A percentile compares a stretch with the other conserved stretches of the same genome.
These are phyloP conservation scores for Maudiozyma serrabonitensis DNA, from an alignment of 805 yeast genomes.

Conservation along the genomic window DNA sequence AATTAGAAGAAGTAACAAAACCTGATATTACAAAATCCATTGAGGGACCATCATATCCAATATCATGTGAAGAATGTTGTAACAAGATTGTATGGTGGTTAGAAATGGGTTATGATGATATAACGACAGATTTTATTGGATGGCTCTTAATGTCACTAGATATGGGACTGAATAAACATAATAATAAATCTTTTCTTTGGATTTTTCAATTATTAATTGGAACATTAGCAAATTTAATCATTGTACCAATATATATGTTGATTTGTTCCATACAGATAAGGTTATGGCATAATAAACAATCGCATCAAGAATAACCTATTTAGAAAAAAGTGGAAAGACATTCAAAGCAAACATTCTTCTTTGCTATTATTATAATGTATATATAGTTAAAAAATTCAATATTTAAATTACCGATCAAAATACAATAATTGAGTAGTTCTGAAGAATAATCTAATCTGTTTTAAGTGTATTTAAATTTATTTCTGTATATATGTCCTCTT, in stretches of 20 bases:
- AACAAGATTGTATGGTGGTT: constrained; percentile 46
- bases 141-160: constrained; percentile 64
- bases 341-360: neutral
- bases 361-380: neutral
- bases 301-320: neutral
- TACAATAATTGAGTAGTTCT: no score
- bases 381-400: no score
- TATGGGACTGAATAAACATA: constrained; percentile 57
- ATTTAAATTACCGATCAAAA: no score
- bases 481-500: no score
- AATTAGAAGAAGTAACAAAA: constrained; percentile 71
- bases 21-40: constrained; percentile 73
- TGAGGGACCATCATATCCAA: constrained; percentile 77
- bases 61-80: constrained; percentile 59
- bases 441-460: no score
- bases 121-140: constrained; percentile 77
- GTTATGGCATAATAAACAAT: constrained; percentile 1
- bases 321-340: neutral
- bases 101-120: constrained; percentile 55
- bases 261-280: constrained; percentile 43
- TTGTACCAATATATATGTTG: constrained; percentile 51
- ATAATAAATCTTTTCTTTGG: constrained; percentile 39
- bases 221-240: constrained; percentile 36
- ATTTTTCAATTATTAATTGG: constrained; percentile 41
- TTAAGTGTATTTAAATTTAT: no score